Percentiles rank a stretch among this genome's conserved stretches.
phyloP scores from a whole-genome alignment of 2,329 filamentous ascomycete genomes.

The Trichoderma simmonsii region DNA sequence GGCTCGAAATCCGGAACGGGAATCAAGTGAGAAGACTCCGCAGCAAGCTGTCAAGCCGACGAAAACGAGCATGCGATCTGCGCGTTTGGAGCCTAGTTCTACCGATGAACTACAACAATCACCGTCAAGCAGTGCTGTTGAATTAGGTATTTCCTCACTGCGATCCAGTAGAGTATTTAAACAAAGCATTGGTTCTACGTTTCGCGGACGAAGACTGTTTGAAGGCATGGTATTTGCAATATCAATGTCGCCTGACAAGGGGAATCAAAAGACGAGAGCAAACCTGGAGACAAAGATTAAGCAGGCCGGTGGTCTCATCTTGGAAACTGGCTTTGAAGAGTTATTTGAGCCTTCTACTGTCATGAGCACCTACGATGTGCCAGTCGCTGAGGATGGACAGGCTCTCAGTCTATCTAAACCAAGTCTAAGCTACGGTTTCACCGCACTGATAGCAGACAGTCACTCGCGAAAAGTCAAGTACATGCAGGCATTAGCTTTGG shows the following conservation, averaged over 20 bases:
- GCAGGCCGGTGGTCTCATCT: slow-evolving; percentile 67
- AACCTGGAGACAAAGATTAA: slow-evolving; percentile 60
- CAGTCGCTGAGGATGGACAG: slow-evolving; percentile 30
- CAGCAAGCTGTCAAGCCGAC: slow-evolving; percentile 24
- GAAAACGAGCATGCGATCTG: slow-evolving; percentile 25
- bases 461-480: slow-evolving; percentile 88
- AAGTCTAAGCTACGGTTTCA: slow-evolving; percentile 64
- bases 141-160: slow-evolving; percentile 35
- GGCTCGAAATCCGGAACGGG: slow-evolving; percentile 21
- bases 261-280: slow-evolving; percentile 38
- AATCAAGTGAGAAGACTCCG: slow-evolving; percentile 29
- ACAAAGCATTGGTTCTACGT: slow-evolving; percentile 28
- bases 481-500: slow-evolving; percentile 88
- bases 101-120: slow-evolving; percentile 49
- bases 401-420: slow-evolving; percentile 52
- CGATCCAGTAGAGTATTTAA: slow-evolving; percentile 29
- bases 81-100: slow-evolving; percentile 41
- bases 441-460: slow-evolving; percentile 79
- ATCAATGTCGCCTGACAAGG: slow-evolving; percentile 57
- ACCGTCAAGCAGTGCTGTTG: slow-evolving; percentile 35
- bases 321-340: slow-evolving; percentile 75
- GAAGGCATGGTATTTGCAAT: slow-evolving; percentile 83
- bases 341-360: slow-evolving; percentile 60
- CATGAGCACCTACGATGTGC: slow-evolving; percentile 32
- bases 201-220: slow-evolving; percentile 52